A percentile compares a stretch with the other conserved stretches of the same genome.
Conservation (phyloP, 176 grass and related monocot species). For the Typha latifolia region DNA sequence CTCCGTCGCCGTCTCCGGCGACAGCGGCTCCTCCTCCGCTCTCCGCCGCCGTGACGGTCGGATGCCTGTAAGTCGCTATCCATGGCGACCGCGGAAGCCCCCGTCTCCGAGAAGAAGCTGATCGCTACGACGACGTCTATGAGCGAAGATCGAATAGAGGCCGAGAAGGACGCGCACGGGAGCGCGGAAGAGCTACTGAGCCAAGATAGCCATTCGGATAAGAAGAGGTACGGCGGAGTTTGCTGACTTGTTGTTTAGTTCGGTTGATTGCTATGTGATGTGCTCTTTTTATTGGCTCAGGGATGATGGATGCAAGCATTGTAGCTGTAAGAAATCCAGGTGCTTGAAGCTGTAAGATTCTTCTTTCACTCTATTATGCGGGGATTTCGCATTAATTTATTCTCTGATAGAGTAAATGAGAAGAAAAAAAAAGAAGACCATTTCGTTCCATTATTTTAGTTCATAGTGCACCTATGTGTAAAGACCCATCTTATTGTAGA, state of each 20-base stretch:
- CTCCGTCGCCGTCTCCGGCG: not conserved
- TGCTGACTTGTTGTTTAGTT: not conserved
- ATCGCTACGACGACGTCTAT: not conserved
- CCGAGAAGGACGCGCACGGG: not conserved
- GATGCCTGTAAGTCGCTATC: not conserved
- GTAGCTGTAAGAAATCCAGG: conserved; percentile 61
- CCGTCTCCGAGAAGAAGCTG: not conserved
- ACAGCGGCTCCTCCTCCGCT: not conserved
- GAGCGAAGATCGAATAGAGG: not conserved
- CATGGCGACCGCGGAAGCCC: not conserved
- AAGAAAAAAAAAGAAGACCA: not conserved
- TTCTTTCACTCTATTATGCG: not conserved
- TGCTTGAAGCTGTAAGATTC: conserved; percentile 57
- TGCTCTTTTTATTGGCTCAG: not conserved
- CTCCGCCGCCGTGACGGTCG: not conserved
- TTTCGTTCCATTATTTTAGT: not conserved
- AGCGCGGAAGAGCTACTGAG: not conserved
- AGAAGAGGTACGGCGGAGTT: not conserved
- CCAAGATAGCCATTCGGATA: not conserved
- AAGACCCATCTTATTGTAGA: too few species aligned
- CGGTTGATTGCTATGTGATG: not conserved
- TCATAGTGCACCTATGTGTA: too few species aligned
- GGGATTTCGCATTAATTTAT: not conserved
- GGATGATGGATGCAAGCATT: conserved; percentile 57
- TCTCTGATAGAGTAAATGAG: not conserved